These are phyloP conservation scores for Rachicladosporium sp. DNA, from an alignment of 2,329 filamentous ascomycete species.

Conservation along the genomic window DNA sequence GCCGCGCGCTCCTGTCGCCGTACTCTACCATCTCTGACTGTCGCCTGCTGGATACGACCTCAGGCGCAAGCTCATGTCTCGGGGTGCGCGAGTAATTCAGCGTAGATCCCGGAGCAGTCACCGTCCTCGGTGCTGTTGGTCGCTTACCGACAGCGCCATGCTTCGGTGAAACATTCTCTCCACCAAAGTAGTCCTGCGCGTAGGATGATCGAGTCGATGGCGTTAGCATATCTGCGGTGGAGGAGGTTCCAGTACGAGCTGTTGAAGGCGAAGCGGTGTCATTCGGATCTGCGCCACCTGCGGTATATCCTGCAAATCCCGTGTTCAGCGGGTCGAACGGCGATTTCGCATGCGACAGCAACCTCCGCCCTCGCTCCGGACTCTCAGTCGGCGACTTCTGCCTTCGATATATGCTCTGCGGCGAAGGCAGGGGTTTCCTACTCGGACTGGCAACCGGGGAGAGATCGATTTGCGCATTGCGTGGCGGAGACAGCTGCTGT, in stretches of 20 bases:
- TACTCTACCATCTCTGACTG: slow-evolving; percentile 4
- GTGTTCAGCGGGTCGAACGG: slow-evolving; percentile 1
- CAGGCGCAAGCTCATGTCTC: slow-evolving; percentile 5
- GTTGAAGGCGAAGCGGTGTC: slow-evolving; percentile 21
- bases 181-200: slow-evolving; percentile 20
- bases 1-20: background rate
- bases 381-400: slow-evolving; percentile 2
- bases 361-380: slow-evolving; percentile 4
- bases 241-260: slow-evolving; percentile 7
- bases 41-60: slow-evolving; percentile 3
- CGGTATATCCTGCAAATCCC: slow-evolving; percentile 1
- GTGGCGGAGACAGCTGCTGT: slow-evolving; percentile 23
- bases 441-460: slow-evolving; percentile 29
- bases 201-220: slow-evolving; percentile 19
- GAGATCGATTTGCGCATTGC: slow-evolving; percentile 19
- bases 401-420: too few relatives aligned
- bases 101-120: slow-evolving; percentile 13
- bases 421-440: slow-evolving; percentile 10
- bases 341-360: slow-evolving; percentile 2
- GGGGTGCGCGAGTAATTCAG: slow-evolving; percentile 7
- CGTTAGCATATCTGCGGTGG: slow-evolving; percentile 19
- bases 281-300: slow-evolving; percentile 12
- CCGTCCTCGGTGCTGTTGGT: slow-evolving; percentile 13
- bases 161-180: slow-evolving; percentile 15
- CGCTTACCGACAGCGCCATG: slow-evolving; percentile 13